Conservation (phyloP, 2,329 filamentous ascomycete species). For the Sclerotinia subarctica region DNA sequence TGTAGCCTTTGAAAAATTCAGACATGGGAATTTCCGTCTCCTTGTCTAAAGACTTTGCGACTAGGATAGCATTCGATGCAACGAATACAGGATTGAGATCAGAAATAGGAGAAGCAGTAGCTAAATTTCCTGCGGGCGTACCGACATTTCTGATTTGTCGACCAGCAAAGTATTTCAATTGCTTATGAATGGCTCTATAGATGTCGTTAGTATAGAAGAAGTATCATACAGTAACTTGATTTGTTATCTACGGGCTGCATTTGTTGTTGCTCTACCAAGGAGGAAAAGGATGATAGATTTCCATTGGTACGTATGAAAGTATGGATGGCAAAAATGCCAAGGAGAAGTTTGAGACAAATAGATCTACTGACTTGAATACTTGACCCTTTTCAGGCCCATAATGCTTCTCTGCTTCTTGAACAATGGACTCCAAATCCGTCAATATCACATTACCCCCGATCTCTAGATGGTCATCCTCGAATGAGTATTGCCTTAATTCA, state of each 20-base stretch:
- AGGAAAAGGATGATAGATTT: not conserved
- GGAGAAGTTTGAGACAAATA: not conserved
- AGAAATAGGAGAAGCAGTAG: slow-evolving; percentile 92
- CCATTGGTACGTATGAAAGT: not conserved
- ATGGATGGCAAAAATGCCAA: not conserved
- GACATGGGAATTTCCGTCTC: slow-evolving; percentile 87
- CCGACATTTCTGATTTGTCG: slow-evolving; percentile 97
- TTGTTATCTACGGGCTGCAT: not conserved
- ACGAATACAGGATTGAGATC: slow-evolving; percentile 94
- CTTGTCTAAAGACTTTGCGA: slow-evolving; percentile 72
- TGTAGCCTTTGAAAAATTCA: slow-evolving; percentile 88
- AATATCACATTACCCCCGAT: slow-evolving; percentile 90
- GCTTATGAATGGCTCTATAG: slow-evolving; percentile 76
- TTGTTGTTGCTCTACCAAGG: not conserved
- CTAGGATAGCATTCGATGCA: slow-evolving; percentile 75
- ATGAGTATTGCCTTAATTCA: slow-evolving; percentile 77
- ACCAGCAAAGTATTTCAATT: slow-evolving; percentile 91
- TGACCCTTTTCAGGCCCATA: slow-evolving; percentile 66
- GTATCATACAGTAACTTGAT: not conserved
- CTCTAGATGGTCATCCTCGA: slow-evolving; percentile 79
- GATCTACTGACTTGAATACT: slow-evolving; percentile 58
- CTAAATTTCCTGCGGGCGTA: slow-evolving; percentile 89
- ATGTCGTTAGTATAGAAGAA: not conserved
- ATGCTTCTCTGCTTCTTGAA: slow-evolving; percentile 71
- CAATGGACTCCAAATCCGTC: slow-evolving; percentile 86